Conservation (phyloP, 768 basidiomycete species). For the Collybia sp. region DNA sequence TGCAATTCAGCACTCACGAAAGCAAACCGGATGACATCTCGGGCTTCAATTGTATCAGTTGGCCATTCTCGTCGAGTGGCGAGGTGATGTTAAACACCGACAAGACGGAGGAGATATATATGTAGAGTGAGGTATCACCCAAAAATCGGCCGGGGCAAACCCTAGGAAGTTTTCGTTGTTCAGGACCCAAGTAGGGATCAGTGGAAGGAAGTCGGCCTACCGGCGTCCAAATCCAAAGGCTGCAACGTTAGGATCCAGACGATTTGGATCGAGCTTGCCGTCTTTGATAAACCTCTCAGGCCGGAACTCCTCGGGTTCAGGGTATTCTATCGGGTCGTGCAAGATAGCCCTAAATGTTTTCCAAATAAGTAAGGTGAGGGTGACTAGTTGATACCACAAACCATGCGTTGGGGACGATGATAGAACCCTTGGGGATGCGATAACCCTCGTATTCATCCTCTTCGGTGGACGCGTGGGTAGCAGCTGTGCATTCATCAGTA, state of each 20-base stretch:
- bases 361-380: too few relatives aligned
- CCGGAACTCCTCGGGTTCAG: not conserved
- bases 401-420: not conserved
- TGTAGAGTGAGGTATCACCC: constrained; percentile 7
- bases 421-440: not conserved
- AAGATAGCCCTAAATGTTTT: not conserved
- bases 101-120: constrained; percentile 5
- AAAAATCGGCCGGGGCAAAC: constrained; percentile 9
- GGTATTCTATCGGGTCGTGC: not conserved
- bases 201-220: constrained; percentile 3
- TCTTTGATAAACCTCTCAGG: constrained; percentile 29
- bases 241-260: constrained; percentile 7
- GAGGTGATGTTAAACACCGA: constrained; percentile 7
- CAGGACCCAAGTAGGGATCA: not conserved
- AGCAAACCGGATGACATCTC: not conserved
- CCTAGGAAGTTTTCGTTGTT: not conserved
- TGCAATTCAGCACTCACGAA: not conserved
- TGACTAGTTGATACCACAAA: not conserved
- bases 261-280: constrained; percentile 6
- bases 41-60: not conserved
- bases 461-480: constrained; percentile 5
- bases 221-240: constrained; percentile 12
- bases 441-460: constrained; percentile 5
- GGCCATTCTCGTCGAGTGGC: constrained; percentile 4
- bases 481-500: not conserved